Base-by-base conservation (phyloP, 2,329 filamentous ascomycete genomes). In the Hypoxylon sp. region DNA sequence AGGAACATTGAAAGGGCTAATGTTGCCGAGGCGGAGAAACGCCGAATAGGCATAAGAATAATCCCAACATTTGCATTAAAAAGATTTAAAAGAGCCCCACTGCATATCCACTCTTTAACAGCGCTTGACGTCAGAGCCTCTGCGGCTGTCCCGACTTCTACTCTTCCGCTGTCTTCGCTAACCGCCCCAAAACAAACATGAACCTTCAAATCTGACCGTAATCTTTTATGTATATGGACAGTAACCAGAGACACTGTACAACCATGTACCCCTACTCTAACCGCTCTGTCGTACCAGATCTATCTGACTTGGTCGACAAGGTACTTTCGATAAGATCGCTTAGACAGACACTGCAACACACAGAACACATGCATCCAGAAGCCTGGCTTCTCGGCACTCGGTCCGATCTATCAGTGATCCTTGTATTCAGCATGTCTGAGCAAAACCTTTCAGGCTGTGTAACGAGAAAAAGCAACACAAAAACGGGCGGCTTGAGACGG, bases 341-440 rank as follows among this genome's bases (percentile, higher is more conserved):
- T 67, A 59, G 48, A 24, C 17, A 42, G 54, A 10, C 51, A 44
- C 14, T 62, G 59, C 59, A 58, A 70, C 67, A 62, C 51, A 22
- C 35, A 59, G 37, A 48, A 59, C 29, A 46, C 39, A 47, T 39
- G 48, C 59, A 64, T 13, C 64, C 58, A 70, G 50, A 63, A 57
- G 61, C 58, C 68, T 70, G 68, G 68, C 68, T 70, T 59, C 64
- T 70, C 68, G n/a, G n/a, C n/a, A n/a, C n/a, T n/a, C n/a, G 68
- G 68, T 68, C 68, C 68, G 68, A 70, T 68, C 68, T 70, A 68
- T 65, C 68, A 70, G 57, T 53, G 42, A 70, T 65, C 68, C 68
- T 65, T 70, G 68, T 55, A 59, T 68, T 42, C 5, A 39, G 31
- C 37, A 61, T 42, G 14, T 44, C 53, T 51, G 47, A 51, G 26